Percentiles rank a stretch among this genome's conserved stretches.
These are phyloP conservation scores for Smittium culicis DNA, from an alignment of 371 early-diverging fungal species.

Conservation along the genomic window DNA sequence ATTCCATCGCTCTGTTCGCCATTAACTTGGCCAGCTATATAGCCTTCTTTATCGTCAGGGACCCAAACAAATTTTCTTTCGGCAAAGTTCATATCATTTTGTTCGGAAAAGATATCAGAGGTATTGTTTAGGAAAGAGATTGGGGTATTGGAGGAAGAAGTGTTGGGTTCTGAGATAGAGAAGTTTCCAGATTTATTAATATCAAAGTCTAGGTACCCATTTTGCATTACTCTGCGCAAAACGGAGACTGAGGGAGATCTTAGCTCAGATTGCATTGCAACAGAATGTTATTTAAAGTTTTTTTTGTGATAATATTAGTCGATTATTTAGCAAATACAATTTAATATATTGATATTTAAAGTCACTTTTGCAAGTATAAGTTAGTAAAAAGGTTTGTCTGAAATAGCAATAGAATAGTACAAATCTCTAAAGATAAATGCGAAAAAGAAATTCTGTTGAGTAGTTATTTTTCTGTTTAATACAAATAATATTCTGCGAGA, in stretches of 20 bases:
- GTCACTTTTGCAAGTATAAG: too few species aligned
- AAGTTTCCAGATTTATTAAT: background rate
- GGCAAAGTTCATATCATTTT: slow-evolving; percentile 32
- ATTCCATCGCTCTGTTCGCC: slow-evolving; percentile 50
- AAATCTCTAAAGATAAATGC: too few species aligned
- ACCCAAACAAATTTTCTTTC: slow-evolving; percentile 91
- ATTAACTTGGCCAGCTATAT: slow-evolving; percentile 67
- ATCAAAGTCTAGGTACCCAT: background rate
- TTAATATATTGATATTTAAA: too few species aligned
- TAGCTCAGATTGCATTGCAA: background rate
- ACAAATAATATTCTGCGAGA: too few species aligned
- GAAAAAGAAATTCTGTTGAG: too few species aligned
- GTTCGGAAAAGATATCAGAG: slow-evolving; percentile 29
- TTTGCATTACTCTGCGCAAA: slow-evolving; percentile 7
- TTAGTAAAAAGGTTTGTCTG: too few species aligned
- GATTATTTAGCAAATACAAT: too few species aligned
- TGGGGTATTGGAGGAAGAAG: background rate
- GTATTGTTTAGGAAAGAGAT: slow-evolving; percentile 12
- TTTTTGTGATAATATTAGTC: too few species aligned
- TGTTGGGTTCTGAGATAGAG: background rate
- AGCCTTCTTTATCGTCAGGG: slow-evolving; percentile 77
- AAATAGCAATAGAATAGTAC: too few species aligned
- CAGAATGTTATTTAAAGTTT: too few species aligned
- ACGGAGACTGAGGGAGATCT: slow-evolving; percentile 8
- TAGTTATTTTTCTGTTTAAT: too few species aligned